These are phyloP conservation scores for Sarocladium kiliense DNA, from an alignment of 2,329 filamentous ascomycete genomes.

Conservation along the genomic window DNA sequence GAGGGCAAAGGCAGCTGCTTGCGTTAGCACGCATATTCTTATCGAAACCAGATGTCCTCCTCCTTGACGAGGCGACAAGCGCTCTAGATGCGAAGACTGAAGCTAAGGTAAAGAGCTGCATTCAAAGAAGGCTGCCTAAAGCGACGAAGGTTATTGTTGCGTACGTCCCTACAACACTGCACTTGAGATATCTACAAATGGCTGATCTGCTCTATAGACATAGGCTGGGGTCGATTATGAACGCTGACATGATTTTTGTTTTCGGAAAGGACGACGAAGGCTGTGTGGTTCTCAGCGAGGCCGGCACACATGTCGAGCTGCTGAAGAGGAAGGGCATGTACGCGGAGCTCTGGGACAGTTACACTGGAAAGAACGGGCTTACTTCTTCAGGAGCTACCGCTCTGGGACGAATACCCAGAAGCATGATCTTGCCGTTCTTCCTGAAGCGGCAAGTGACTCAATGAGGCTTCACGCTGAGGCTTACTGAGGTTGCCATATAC, in stretches of 20 bases:
- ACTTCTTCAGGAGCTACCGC: too few relatives aligned
- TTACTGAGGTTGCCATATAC: too few relatives aligned
- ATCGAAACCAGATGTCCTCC: background rate
- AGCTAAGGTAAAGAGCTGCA: background rate
- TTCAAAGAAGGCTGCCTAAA: background rate
- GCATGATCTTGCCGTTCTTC: too few relatives aligned
- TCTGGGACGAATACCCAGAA: too few relatives aligned
- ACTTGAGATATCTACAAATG: background rate
- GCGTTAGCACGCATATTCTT: background rate
- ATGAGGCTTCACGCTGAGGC: too few relatives aligned
- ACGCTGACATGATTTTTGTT: background rate
- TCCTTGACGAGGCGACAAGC: background rate
- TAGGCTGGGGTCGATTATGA: background rate
- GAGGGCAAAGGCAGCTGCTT: background rate
- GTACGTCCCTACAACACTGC: background rate
- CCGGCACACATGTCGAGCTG: background rate
- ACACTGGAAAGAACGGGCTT: too few relatives aligned
- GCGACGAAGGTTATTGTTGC: background rate
- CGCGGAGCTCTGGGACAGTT: background rate
- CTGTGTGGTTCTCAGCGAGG: background rate
- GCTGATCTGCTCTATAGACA: background rate
- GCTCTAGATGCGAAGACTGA: background rate
- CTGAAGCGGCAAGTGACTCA: too few relatives aligned
- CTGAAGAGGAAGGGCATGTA: background rate
- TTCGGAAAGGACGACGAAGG: background rate